phyloP scores from a whole-genome alignment of 2,329 filamentous ascomycete genomes.

The Aspergillus vadensis region DNA sequence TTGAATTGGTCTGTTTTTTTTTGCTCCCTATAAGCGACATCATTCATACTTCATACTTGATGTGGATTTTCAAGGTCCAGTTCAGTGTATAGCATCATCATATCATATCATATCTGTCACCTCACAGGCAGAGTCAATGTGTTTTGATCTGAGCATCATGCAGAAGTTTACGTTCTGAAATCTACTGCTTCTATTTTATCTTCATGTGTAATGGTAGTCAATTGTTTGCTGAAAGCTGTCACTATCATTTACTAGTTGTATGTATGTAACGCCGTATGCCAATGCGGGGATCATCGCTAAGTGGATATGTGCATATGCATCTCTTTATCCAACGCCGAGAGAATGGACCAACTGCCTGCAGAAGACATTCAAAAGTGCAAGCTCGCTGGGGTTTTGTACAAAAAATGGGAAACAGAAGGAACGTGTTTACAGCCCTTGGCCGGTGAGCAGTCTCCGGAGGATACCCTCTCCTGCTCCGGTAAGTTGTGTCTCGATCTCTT shows the following conservation, averaged over 20 bases:
- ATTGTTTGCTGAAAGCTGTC: background rate
- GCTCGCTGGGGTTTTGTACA: background rate
- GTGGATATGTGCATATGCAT: background rate
- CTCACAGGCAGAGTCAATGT: background rate
- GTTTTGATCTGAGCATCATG: background rate
- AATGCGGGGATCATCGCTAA: background rate
- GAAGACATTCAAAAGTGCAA: background rate
- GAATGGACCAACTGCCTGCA: background rate
- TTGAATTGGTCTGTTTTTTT: constrained; percentile 1
- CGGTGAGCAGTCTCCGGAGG: constrained; percentile 43
- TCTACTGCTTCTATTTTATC: background rate
- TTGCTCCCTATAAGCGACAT: background rate
- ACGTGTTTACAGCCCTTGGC: constrained; percentile 35
- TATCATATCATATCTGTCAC: background rate
- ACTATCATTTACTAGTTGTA: constrained; percentile 11
- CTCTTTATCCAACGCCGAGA: background rate
- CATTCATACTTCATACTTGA: background rate
- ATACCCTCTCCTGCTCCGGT: constrained; percentile 56
- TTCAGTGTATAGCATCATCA: background rate
- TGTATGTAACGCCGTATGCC: constrained; percentile 8
- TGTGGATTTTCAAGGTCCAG: background rate
- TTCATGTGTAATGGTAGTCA: background rate
- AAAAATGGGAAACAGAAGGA: background rate
- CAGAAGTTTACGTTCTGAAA: background rate
- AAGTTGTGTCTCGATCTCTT: constrained; percentile 72